phyloP scores from a whole-genome alignment of 2,329 filamentous ascomycete genomes.

The Nemania diffusa region DNA sequence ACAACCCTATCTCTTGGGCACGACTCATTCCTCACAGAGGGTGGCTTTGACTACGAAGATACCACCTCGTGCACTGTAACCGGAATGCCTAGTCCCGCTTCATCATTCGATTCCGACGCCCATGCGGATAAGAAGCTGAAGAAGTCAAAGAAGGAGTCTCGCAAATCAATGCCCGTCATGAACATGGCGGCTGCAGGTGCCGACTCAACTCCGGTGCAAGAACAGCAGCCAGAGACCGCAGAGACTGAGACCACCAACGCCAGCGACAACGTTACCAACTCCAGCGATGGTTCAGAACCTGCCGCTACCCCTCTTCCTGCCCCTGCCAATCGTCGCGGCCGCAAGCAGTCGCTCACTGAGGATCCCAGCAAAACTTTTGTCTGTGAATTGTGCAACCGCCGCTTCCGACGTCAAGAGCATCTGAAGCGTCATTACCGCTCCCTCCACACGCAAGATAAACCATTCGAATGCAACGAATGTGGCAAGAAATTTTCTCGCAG shows the following conservation, averaged over 20 bases:
- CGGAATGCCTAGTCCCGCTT: slow-evolving; percentile 71
- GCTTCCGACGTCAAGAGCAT: slow-evolving; percentile 98
- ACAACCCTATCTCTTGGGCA: slow-evolving; percentile 76
- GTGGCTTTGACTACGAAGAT: slow-evolving; percentile 78
- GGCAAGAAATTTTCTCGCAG: slow-evolving; percentile 99
- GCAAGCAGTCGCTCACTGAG: slow-evolving; percentile 97
- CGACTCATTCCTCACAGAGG: slow-evolving; percentile 80
- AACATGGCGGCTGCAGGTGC: slow-evolving; percentile 50
- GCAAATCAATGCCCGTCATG: slow-evolving; percentile 55
- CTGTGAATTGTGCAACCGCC: slow-evolving; percentile 94
- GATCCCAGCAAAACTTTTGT: slow-evolving; percentile 99
- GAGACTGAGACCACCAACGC: slow-evolving; percentile 52
- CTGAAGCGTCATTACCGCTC: slow-evolving; percentile 98
- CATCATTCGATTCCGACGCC: slow-evolving; percentile 59
- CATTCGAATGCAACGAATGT: slow-evolving; percentile 96
- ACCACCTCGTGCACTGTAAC: slow-evolving; percentile 68
- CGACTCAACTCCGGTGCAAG: slow-evolving; percentile 50
- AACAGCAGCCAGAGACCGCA: slow-evolving; percentile 50
- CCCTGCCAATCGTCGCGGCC: slow-evolving; percentile 87
- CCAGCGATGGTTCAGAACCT: slow-evolving; percentile 57
- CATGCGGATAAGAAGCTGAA: slow-evolving; percentile 69
- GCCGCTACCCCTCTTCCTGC: slow-evolving; percentile 58
- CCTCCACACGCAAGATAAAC: slow-evolving; percentile 98
- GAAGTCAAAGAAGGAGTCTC: slow-evolving; percentile 61
- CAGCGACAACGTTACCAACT: slow-evolving; percentile 53